Evolutionary conservation across 202 grass and related monocot genomes (phyloP).

Genomic region (Panicum hallii): DNA sequence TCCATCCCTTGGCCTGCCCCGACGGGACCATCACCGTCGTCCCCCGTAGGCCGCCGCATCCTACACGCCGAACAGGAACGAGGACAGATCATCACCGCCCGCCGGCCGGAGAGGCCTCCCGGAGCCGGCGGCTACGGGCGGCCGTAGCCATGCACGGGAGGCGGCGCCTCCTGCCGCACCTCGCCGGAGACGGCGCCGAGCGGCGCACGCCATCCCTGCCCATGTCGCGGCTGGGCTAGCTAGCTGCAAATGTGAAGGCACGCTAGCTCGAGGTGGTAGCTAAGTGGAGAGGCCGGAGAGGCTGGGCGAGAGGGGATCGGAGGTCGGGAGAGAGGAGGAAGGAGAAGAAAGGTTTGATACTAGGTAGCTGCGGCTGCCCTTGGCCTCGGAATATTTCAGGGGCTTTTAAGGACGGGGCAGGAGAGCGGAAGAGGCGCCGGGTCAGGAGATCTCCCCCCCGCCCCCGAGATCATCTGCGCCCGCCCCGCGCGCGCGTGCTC

Average conservation of each 20-base stretch:
- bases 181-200: background rate
- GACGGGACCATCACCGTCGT: background rate
- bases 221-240: conserved; percentile 8
- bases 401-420: conserved; percentile 38
- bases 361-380: background rate
- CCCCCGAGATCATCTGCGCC: conserved; percentile 25
- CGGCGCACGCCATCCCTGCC: background rate
- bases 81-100: background rate
- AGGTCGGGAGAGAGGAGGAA: background rate
- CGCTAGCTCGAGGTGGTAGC: background rate
- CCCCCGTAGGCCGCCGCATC: background rate
- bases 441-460: conserved; percentile 28
- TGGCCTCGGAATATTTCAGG: conserved; percentile 48
- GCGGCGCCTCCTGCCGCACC: background rate
- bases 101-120: background rate
- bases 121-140: background rate
- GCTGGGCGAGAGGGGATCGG: background rate
- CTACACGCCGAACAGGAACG: background rate
- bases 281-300: background rate
- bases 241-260: background rate
- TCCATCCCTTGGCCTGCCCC: background rate
- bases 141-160: background rate
- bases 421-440: conserved; percentile 54
- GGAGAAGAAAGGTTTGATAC: background rate
- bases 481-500: background rate